phyloP scores from a whole-genome alignment of 208 protist species.

The Trichomonas gallinae region DNA sequence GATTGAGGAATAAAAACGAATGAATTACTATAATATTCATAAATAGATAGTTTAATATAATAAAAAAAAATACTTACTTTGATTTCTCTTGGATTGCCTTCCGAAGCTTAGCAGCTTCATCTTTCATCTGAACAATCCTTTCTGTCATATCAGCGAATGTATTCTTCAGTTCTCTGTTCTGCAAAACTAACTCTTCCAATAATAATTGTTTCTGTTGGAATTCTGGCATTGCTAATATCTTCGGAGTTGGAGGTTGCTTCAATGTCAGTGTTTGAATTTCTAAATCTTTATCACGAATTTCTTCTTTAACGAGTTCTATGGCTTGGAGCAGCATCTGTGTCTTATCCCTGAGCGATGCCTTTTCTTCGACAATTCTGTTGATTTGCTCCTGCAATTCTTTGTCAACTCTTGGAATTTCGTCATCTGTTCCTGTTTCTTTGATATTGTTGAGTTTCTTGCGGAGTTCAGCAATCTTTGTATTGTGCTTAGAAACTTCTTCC shows the following conservation, averaged over 20 bases:
- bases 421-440: neutral
- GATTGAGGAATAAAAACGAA: too few species aligned
- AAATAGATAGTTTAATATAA: neutral
- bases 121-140: neutral
- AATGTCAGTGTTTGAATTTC: neutral
- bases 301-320: neutral
- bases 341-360: neutral
- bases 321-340: neutral
- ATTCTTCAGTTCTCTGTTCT: neutral
- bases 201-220: neutral
- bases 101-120: neutral
- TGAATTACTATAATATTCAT: too few species aligned
- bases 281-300: neutral
- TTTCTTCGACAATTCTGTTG: neutral
- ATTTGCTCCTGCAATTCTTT: neutral
- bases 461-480: neutral
- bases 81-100: neutral
- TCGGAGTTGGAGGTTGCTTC: neutral
- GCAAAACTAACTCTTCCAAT: neutral
- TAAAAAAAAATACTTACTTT: neutral
- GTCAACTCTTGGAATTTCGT: neutral
- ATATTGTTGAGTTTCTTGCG: neutral
- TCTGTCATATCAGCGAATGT: conserved; percentile 6
- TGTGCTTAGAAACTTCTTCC: neutral
- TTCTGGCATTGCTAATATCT: neutral